Base-by-base conservation (phyloP, 148 eudicot species). In the Polygonum maritimum region DNA sequence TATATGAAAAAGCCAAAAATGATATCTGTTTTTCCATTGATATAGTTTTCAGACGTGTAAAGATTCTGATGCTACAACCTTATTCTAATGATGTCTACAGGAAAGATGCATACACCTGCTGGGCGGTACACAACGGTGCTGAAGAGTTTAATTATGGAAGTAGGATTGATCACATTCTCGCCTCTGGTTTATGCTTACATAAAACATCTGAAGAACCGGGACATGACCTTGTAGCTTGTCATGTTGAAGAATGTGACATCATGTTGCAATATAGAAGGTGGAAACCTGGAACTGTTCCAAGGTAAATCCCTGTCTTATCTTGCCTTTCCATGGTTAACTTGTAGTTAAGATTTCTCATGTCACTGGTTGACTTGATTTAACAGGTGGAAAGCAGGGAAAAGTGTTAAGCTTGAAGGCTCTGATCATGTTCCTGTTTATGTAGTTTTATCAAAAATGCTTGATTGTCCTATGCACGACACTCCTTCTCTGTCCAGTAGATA, bases 361-460 rank as follows among this genome's bases (percentile, higher is more conserved):
- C 35, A 19, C 35, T 41, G 10, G 19, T 11, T 5, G 18, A 72
- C 10, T 72, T 51, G 8, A 49, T 48, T 72, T 70, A 70, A 65
- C 82, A 91, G 98, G 85, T 88, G 94, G 93, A 94, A 90, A 80
- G 95, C 88, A 73, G 91, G 90, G 71, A 87, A 82, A 88, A 87
- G 76, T 76, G 80, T 83, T 51, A 95, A 90, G 84, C 79, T 92
- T 75, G 96, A 95, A 87, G 98, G 98, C 54, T 95, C 98, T 47
- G 98, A 95, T 84, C 98, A 95, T 81, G 96, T 78, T 86, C 98
- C 98, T 39, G 98, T 95, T 81, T 92, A 84, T 74, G 78, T 76
- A 72, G 85, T 82, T 55, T 79, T 95, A 60, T 80, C 76, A 77
- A 90, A 87, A 41, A 78, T 95, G 19, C 92, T 91, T 22, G 85